These are phyloP conservation scores for Thelephora aurantiotincta DNA, from an alignment of 768 basidiomycete genomes.

Conservation along the genomic window DNA sequence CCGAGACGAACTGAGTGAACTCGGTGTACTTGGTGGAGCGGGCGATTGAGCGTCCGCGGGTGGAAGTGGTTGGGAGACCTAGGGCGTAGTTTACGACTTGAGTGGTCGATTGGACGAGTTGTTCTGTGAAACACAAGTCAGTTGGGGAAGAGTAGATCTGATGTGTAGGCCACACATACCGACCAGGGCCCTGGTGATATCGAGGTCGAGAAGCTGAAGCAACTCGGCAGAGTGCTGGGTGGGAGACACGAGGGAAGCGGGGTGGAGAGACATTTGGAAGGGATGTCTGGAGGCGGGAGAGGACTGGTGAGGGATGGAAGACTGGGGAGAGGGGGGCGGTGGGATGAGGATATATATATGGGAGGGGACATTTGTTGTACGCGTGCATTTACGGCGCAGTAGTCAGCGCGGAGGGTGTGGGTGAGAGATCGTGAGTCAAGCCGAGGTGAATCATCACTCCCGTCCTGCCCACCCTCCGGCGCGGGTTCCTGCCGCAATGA, in stretches of 20 bases:
- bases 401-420: no score
- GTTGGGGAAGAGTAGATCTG: neutral
- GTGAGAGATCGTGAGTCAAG: no score
- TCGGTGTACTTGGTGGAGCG: slow-evolving; percentile 35
- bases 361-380: no score
- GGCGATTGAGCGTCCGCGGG: slow-evolving; percentile 27
- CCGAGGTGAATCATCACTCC: no score
- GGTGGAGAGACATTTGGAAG: slow-evolving; percentile 23
- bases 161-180: slow-evolving; percentile 28
- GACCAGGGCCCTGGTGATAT: slow-evolving; percentile 44
- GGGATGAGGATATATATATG: neutral
- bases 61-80: slow-evolving; percentile 39
- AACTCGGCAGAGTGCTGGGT: slow-evolving; percentile 49
- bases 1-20: slow-evolving; percentile 52
- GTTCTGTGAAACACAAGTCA: slow-evolving; percentile 27
- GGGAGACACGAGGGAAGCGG: slow-evolving; percentile 46
- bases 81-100: slow-evolving; percentile 70
- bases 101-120: slow-evolving; percentile 50
- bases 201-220: slow-evolving; percentile 53
- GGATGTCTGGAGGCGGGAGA: slow-evolving; percentile 1
- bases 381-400: no score
- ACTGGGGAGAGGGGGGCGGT: neutral
- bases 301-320: neutral
- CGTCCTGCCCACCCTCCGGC: no score
- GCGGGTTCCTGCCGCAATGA: no score